Evolutionary conservation across 1,284 basidiomycete genomes (phyloP), one percentile per base, ranked within the genome.

Genomic region (Ceratobasidium sp.): DNA sequence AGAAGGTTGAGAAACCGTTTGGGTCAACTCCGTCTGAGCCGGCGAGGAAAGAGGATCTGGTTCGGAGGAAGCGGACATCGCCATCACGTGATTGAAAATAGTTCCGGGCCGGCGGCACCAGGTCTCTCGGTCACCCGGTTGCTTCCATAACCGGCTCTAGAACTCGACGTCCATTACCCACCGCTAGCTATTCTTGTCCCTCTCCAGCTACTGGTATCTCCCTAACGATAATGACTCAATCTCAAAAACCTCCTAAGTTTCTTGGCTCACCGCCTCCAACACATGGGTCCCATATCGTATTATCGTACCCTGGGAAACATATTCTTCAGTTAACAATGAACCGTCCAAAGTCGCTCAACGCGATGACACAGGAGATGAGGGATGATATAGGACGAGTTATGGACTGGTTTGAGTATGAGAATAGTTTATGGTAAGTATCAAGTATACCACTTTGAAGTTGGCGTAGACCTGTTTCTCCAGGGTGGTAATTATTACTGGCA

Each of bases 401-500:
- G 56, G 88, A 91, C 79, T 96, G 94, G 93, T 94, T 94, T 81
- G 93, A 96, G 81, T 84, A 88, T 1, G 91, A 95, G 78, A 88
- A 91, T 2, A 86, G 87, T 46, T 84, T 96, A 5, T 96, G 94
- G 94, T 93, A 80, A 44, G 87, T 40, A 6, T 61, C 44, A 28
- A 17, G 23, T 28, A 40, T 42, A 9, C 50, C 10, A n/a, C 46
- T 46, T 7, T 44, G 52, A 33, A 48, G 13, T 74, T 48, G 42
- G 12, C 13, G 33, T 44, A 46, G 23, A 38, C 26, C 23, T n/a
- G 28, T 28, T 56, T 10, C 12, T 33, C 33, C 81, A 94, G 93
- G 94, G 91, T 93, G 12, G 89, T 88, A 54, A 88, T 96, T 81
- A 82, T 96, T 57, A 95, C 94, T 40, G 95, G 94, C 15, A 89